Conservation (phyloP, 2,329 filamentous ascomycete genomes). For the Botryotinia globosa region DNA sequence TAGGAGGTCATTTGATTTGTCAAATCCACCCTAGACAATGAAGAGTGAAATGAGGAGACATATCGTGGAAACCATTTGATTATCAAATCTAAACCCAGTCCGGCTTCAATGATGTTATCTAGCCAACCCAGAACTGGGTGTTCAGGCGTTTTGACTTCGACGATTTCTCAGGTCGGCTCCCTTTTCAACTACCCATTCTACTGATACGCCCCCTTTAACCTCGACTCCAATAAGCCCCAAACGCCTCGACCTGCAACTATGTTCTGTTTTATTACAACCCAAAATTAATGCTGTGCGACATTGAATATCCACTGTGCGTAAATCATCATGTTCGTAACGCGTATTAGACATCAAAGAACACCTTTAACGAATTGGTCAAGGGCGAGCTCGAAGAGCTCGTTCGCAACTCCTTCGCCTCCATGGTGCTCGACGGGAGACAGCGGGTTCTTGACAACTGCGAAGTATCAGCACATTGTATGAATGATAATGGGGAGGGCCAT, state of each 20-base stretch:
- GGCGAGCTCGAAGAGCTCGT: constrained; percentile 68
- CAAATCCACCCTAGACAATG: background rate
- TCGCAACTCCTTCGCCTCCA: constrained; percentile 65
- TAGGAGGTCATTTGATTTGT: background rate
- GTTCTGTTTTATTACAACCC: background rate
- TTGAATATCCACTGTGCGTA: constrained; percentile 1
- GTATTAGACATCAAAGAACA: constrained; percentile 43
- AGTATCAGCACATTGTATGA: constrained; percentile 13
- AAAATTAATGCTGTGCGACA: background rate
- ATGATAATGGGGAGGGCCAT: constrained; percentile 36
- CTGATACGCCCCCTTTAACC: background rate
- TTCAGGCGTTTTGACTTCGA: background rate
- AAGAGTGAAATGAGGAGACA: background rate
- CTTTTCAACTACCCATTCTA: background rate
- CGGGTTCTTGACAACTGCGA: constrained; percentile 68
- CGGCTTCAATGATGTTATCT: background rate
- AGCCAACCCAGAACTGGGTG: background rate
- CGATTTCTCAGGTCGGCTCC: background rate
- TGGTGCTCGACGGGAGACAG: constrained; percentile 66
- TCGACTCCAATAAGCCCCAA: background rate
- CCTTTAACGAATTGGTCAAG: constrained; percentile 75
- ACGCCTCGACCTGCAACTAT: constrained; percentile 1
- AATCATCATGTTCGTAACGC: background rate
- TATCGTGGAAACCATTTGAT: background rate
- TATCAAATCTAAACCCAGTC: background rate